Evolutionary conservation across 1,284 basidiomycete species (phyloP).

Genomic region (Microbotryum scabiosae): DNA sequence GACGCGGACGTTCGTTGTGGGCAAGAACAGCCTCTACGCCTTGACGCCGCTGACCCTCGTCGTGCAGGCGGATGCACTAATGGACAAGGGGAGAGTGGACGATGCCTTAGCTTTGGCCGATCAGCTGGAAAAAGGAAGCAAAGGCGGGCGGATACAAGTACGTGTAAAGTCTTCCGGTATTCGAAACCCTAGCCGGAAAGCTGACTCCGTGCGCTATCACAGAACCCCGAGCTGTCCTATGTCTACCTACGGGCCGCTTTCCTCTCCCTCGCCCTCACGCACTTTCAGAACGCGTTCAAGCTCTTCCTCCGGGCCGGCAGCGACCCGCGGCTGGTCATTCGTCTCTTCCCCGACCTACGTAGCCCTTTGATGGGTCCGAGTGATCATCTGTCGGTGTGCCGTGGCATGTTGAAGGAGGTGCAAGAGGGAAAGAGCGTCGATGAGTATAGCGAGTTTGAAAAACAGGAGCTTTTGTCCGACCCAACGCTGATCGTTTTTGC

Average conservation of each 20-base stretch:
- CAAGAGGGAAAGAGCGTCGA: constrained; percentile 56
- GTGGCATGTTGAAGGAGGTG: constrained; percentile 59
- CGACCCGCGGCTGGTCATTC: constrained; percentile 65
- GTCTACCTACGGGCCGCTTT: constrained; percentile 69
- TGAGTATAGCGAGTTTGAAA: constrained; percentile 60
- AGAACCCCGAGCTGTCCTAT: constrained; percentile 61
- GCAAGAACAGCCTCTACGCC: constrained; percentile 54
- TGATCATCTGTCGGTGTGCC: constrained; percentile 52
- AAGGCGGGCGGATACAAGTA: constrained; percentile 47
- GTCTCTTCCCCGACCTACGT: constrained; percentile 63
- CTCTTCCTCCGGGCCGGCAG: constrained; percentile 60
- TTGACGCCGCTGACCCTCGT: constrained; percentile 63
- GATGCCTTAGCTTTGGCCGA: constrained; percentile 59
- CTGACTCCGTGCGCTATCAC: neutral
- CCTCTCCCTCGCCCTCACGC: constrained; percentile 58
- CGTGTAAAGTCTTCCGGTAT: constrained; percentile 36
- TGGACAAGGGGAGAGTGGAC: constrained; percentile 55
- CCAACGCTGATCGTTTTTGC: constrained; percentile 11
- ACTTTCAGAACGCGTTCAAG: constrained; percentile 66
- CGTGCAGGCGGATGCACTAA: constrained; percentile 60
- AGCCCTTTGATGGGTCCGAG: constrained; percentile 43
- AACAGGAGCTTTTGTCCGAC: neutral
- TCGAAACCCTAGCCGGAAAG: too few relatives aligned
- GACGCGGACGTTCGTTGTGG: constrained; percentile 51
- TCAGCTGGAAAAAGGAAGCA: constrained; percentile 49